Base-by-base conservation (phyloP, 2,329 filamentous ascomycete genomes). In the Xylogone sp. region DNA sequence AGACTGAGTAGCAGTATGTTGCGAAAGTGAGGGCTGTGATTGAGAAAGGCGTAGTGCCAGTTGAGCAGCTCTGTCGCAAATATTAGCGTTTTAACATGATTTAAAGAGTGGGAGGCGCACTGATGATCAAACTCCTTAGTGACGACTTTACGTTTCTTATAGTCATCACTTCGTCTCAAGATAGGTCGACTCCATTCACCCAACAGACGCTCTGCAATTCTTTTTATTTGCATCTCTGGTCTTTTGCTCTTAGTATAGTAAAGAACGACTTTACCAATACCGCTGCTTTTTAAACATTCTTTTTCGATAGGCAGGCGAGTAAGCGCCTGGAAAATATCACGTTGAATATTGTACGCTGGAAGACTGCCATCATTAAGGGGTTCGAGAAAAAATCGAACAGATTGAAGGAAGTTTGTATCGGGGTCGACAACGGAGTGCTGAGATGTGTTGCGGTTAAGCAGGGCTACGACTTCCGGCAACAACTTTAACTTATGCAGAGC, bases 171-270 rank as follows among this genome's bases (percentile, higher is more conserved):
- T 60, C 91, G 86, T 74, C 95, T 93, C 49, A 99, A 78, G 57
- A 99, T 96, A 3, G 93, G 92, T 42, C 94, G 81, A 58, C 91
- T 96, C 94, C 94, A 99, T 67, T 97, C 93, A 51, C 89, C 90
- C 51, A 97, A 78, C n/a, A 97, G 77, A 46, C 88, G 84, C 74
- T 97, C 92, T 0, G 94, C 94, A 73, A 92, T 90, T 59, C 93
- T 86, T 76, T 97, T 97, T 76, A 99, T 97, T 55, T 79, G 81
- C 3, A 86, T 76, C 71, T 97, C 90, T 1, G 92, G 88, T 59
- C 90, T 87, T 74, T 92, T 95, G 75, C 89, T 96, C 71, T 92
- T 92, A 47, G 92, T 97, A 73, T 99, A 99, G 74, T 97, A 99
- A 56, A 96, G 82, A 48, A 97, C 87, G 45, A 99, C 90, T 69